phyloP scores from a whole-genome alignment of 306 rosid genomes.

The Citrullus colocynthis region DNA sequence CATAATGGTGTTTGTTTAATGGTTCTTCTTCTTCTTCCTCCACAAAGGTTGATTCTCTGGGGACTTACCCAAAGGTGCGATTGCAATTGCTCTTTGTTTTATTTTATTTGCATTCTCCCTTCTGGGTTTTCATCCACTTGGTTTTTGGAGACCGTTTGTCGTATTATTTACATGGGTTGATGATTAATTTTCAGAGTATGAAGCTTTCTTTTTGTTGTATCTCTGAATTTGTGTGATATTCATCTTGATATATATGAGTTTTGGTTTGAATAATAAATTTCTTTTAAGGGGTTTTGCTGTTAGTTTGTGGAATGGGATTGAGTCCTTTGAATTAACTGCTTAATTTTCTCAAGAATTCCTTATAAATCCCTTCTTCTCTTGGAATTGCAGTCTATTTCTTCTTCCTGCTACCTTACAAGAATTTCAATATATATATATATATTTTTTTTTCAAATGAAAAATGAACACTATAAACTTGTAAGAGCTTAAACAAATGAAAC shows the following conservation, averaged over 20 bases:
- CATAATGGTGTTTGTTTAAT: background rate
- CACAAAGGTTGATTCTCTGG: background rate
- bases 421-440: background rate
- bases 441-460: background rate
- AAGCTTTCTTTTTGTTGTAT: background rate
- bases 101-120: background rate
- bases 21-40: background rate
- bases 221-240: background rate
- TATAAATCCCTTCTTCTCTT: too few species aligned
- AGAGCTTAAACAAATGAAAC: background rate
- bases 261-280: background rate
- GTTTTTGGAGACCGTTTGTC: background rate
- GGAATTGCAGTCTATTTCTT: background rate
- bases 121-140: background rate
- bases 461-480: background rate
- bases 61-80: background rate
- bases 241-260: background rate
- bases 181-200: background rate
- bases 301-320: too few species aligned
- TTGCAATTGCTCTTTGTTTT: background rate
- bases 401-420: background rate
- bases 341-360: background rate
- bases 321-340: too few species aligned
- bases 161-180: background rate
- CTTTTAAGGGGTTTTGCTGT: too few species aligned